phyloP scores from a whole-genome alignment of 176 grass and related monocot species.

The Panicum miliaceum region DNA sequence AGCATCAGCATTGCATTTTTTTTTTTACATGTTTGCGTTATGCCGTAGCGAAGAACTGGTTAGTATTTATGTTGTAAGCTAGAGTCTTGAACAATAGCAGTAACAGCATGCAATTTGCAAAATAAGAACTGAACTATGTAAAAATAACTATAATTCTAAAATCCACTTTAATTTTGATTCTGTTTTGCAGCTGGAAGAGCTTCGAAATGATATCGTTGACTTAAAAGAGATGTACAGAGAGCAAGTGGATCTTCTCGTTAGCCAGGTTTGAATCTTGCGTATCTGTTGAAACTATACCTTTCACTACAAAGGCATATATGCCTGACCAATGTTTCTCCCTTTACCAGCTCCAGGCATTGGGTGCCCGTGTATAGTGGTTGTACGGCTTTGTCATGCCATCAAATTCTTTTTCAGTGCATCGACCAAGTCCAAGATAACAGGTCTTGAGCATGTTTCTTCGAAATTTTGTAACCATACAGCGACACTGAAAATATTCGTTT shows the following conservation, averaged over 20 bases:
- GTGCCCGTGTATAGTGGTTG: constrained; percentile 50
- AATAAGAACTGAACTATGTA: background rate
- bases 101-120: background rate
- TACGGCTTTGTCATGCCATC: constrained; percentile 12
- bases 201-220: constrained; percentile 95
- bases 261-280: constrained; percentile 67
- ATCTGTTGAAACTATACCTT: background rate
- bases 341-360: constrained; percentile 56
- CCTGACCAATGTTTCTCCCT: background rate
- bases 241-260: constrained; percentile 99
- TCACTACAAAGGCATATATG: background rate
- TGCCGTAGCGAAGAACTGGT: background rate
- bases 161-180: background rate
- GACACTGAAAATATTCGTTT: constrained; percentile 37
- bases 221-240: constrained; percentile 99
- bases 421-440: constrained; percentile 1
- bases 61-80: background rate
- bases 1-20: background rate
- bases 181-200: constrained; percentile 88
- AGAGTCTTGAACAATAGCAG: background rate
- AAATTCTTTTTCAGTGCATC: background rate
- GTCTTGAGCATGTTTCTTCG: constrained; percentile 13
- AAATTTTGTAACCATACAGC: constrained; percentile 43
- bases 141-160: background rate
- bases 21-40: background rate